Base-by-base conservation (phyloP, 108 stramenopile genomes). In the Cyclostephanos tholiformis region DNA sequence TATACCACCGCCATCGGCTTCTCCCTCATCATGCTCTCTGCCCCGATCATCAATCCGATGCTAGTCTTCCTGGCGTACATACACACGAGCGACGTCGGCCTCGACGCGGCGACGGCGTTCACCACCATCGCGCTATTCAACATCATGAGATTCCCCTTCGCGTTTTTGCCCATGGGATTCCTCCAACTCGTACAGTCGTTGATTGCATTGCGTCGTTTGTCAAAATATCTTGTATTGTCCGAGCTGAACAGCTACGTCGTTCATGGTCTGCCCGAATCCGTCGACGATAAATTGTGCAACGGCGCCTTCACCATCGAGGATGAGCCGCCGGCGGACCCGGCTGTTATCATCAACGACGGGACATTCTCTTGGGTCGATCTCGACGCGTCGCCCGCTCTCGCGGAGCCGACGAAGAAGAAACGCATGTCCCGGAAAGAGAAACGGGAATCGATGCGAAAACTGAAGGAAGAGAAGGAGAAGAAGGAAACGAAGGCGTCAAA, bases 101-200 rank as follows among this genome's bases (percentile, higher is more conserved):
- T 97, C 56, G 84, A 79, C 56, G 90, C 95, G 16, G 85, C 94
- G 3, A 95, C 89, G 22, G 96, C 96, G 10, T 97, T 82, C 50
- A 84, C 88, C 17, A 86, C 88, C 4, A 75, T 89, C 44, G 82
- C 86, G 0, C 75, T 89, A 0, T 89, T 89, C 79, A 73, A 79
- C 48, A 85, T 87, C 50, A 93, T 97, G 96, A 71, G 92, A n/a
- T 91, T 95, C 36, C 96, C 96, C 3, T 95, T 97, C 81, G 94
- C 93, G 1, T 96, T 97, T 76, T 63, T 97, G 75, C 96, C 96
- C 39, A 95, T 96, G 90, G 94, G 93, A 48, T 71, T 95, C 35
- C 65, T 94, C 50, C 93, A 95, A 46, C 95, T 81, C 77, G 89
- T 93, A 26, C 93, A 95, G 76, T 78, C 76, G 44, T 83, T 68